A percentile compares a stretch with the other conserved stretches of the same genome.
These are phyloP conservation scores for Ophiobolus disseminans DNA, from an alignment of 2,329 filamentous ascomycete genomes.

Conservation along the genomic window DNA sequence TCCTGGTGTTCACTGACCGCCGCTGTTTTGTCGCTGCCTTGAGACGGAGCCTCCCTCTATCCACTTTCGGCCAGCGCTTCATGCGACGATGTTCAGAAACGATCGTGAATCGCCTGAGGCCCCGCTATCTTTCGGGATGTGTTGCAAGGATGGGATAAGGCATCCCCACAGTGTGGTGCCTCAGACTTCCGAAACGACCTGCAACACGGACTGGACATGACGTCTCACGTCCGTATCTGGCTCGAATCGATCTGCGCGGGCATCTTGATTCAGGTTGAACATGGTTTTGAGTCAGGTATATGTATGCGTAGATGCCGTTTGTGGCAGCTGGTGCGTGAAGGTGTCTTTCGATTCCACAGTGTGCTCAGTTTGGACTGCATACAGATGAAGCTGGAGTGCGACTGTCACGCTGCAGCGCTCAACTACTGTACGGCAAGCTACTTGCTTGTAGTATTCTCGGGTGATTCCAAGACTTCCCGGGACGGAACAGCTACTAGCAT, in stretches of 20 bases:
- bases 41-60: slow-evolving; percentile 26
- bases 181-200: slow-evolving; percentile 36
- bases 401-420: too few relatives aligned
- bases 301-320: neutral
- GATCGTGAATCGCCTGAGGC: slow-evolving; percentile 6
- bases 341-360: too few relatives aligned
- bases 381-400: too few relatives aligned
- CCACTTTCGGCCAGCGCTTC: slow-evolving; percentile 16
- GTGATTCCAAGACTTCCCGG: too few relatives aligned
- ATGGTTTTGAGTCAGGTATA: neutral
- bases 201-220: slow-evolving; percentile 25
- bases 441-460: too few relatives aligned
- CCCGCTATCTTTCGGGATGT: slow-evolving; percentile 8
- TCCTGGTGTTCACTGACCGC: slow-evolving; percentile 18
- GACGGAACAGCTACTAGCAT: too few relatives aligned
- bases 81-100: slow-evolving; percentile 19
- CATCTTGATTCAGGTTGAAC: neutral
- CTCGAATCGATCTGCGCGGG: neutral
- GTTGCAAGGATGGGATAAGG: slow-evolving; percentile 15
- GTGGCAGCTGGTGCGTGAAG: too few relatives aligned
- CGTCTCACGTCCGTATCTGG: slow-evolving; percentile 22
- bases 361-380: too few relatives aligned
- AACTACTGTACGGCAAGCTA: too few relatives aligned
- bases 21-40: slow-evolving; percentile 39
- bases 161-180: slow-evolving; percentile 18